These are phyloP conservation scores for Cardiosporidium cionae DNA, from an alignment of 169 alveolate species.

Conservation along the genomic window DNA sequence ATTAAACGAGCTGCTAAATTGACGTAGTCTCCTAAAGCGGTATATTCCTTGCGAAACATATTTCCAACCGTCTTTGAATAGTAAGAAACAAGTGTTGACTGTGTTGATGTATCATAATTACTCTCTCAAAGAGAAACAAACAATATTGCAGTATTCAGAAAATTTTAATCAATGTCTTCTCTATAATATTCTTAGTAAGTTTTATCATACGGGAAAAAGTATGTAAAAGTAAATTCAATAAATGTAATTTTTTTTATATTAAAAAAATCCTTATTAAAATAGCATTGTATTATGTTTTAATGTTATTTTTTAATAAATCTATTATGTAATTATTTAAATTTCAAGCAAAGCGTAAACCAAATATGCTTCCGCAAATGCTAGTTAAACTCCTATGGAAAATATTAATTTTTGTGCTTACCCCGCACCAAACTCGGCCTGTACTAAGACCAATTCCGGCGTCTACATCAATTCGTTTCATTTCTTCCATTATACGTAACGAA, in stretches of 20 bases:
- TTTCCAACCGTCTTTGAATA: slow-evolving; percentile 47
- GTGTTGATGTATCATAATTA: background rate
- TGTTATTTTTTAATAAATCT: background rate
- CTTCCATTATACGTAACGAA: slow-evolving; percentile 49
- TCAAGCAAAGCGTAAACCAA: no score
- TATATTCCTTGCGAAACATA: slow-evolving; percentile 55
- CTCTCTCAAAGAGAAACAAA: background rate
- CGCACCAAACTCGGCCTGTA: slow-evolving; percentile 69
- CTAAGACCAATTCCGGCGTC: slow-evolving; percentile 51
- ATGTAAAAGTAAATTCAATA: no score
- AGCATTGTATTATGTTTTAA: background rate
- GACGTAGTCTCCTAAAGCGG: slow-evolving; percentile 69
- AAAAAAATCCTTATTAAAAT: background rate
- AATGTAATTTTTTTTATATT: background rate
- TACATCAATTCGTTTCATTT: slow-evolving; percentile 36
- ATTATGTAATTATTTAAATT: no score
- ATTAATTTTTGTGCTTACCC: slow-evolving; percentile 38
- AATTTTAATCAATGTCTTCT: no score
- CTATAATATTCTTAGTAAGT: no score
- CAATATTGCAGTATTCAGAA: background rate
- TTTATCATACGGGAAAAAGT: background rate
- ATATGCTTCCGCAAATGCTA: background rate
- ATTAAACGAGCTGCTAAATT: slow-evolving; percentile 59
- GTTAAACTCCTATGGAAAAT: no score
- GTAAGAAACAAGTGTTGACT: background rate